Base-by-base conservation (phyloP, 495 filamentous ascomycete genomes). In the Talaromyces ruber region DNA sequence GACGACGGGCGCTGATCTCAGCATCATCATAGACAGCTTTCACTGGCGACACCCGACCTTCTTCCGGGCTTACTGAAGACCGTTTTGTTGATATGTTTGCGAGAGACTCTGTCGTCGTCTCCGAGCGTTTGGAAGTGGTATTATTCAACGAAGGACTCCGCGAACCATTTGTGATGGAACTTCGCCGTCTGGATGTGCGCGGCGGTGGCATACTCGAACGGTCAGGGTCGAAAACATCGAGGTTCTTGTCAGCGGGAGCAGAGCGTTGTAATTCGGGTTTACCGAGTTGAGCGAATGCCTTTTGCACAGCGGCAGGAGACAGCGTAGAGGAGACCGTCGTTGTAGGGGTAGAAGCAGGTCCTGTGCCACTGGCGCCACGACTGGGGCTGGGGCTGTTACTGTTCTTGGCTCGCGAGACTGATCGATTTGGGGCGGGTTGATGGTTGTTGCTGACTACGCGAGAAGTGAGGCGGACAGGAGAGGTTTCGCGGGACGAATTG, bases 331-430 rank as follows among this genome's bases (percentile, higher is more conserved):
- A 73, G 67, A 72, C 72, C 51, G 54, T 57, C 28, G 54, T 32
- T 29, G 54, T 57, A 30, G 26, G 54, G 29, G 26, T 57, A 30
- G 52, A 55, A 24, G 47, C 14, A 37, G 60, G 29, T 24, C 21
- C 54, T 43, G 55, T 30, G 34, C 70, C 75, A 68, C 74, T 81
- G 62, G 77, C 68, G 21, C 75, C 73, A 67, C 89, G 81, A 60
- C 76, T 77, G 1, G 90, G 90, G 65, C 86, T 92, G 39, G 79
- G 74, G 59, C 93, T 90, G 62, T 86, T 82, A 61, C 81, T 79
- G 70, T 84, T 86, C 74, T 90, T 91, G 22, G 21, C 30, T 34
- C 59, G 66, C 88, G 83, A 57, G 89, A 87, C 63, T 82, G 78
- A 55, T 80, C 76, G 12, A 76, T 65, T 59, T 74, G 68, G 37